Conservation (phyloP, 2,329 filamentous ascomycete genomes). For the Pyrenochaeta sp. region DNA sequence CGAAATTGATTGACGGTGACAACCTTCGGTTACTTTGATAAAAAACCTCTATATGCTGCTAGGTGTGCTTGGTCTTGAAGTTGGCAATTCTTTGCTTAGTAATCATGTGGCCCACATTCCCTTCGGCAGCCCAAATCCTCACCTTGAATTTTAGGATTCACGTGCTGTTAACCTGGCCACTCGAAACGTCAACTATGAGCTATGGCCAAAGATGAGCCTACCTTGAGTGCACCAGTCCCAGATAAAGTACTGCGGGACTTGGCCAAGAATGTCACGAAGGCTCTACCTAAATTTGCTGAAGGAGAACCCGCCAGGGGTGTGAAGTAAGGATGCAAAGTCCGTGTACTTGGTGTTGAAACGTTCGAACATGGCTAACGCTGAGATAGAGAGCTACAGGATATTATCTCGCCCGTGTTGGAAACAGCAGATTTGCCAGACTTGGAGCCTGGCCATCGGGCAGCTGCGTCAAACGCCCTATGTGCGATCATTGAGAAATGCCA, state of each 20-base stretch:
- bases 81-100: background rate
- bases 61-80: background rate
- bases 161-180: background rate
- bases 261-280: constrained; percentile 34
- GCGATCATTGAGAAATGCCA: constrained; percentile 53
- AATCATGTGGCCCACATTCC: background rate
- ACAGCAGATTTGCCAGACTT: constrained; percentile 45
- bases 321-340: constrained; percentile 50
- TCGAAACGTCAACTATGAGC: constrained; percentile 2
- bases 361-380: constrained; percentile 24
- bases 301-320: constrained; percentile 36
- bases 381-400: constrained; percentile 38
- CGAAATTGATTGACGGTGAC: no score
- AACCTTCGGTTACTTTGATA: no score
- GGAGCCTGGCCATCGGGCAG: constrained; percentile 52
- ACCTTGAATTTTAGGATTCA: constrained; percentile 1
- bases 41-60: no score
- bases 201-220: constrained; percentile 14
- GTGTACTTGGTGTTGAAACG: constrained; percentile 35
- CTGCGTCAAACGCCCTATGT: constrained; percentile 58
- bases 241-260: constrained; percentile 39
- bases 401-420: constrained; percentile 42
- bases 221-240: constrained; percentile 25
- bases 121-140: background rate
- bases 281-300: constrained; percentile 35